Evolutionary conservation across 2,329 filamentous ascomycete genomes (phyloP), one percentile per base, ranked within the genome.

Genomic region (Fusarium devonianum): DNA sequence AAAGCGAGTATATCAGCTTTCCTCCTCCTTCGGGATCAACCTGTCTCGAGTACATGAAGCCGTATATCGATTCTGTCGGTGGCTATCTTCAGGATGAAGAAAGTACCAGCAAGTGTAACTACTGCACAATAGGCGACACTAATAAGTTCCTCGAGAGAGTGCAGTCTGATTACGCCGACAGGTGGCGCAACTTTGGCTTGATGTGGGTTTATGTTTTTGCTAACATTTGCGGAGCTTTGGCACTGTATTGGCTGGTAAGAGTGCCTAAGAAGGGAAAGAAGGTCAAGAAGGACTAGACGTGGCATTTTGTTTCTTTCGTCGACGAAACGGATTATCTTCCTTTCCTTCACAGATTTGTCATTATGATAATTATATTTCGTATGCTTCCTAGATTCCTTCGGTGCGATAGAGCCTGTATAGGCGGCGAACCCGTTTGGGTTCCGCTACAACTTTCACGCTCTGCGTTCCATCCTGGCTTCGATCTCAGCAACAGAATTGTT

Each of bases 111-210:
- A 63, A 71, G 30, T 90, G 88, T 71, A 56, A 75, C 3, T 89
- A 75, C 69, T 86, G 84, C 69, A 58, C 74, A 1, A 65, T 84
- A 6, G 62, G 66, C 7, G 67, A 78, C 12, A 84, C 82, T 2
- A 82, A 87, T 62, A 55, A 64, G 3, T 84, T 77, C 64, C 69
- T 86, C 23, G 65, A 75, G 0, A 49, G 53, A 0, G 76, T 83
- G 35, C 73, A 75, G 36, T 77, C 81, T 46, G 66, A 75, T 49
- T 89, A 86, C 65, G 66, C 56, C 19, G 73, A 88, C 19, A 73
- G 84, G 18, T 90, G 86, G 86, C 78, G 86, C 48, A 87, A 90
- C 67, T 87, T 86, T 65, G 87, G 84, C 2, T 70, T 88, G 18
- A 71, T 85, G 40, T 85, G 80, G 74, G 78, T 75, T 0, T 87